Base-by-base conservation (phyloP, 1,284 basidiomycete genomes). In the Puccinia triticina region DNA sequence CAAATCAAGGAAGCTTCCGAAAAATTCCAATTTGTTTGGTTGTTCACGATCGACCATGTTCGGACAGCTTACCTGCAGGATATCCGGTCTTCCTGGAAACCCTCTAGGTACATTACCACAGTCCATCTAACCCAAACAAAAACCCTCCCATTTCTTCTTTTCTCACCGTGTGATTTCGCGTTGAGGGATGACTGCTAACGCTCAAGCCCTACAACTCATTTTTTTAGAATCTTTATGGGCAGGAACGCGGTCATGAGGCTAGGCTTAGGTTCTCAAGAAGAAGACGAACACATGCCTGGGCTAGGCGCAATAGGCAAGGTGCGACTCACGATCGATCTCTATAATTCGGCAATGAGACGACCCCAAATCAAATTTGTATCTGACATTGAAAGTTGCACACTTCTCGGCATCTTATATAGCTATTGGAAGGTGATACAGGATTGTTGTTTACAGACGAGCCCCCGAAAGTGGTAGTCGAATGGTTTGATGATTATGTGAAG, bases 11-110 rank as follows among this genome's bases (percentile, higher is more conserved):
- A 26, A 29, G 34, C 64, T 87, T 88, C 90, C 48, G 94, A 95
- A 85, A 92, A 94, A 89, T 97, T 93, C 91, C 91, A 92, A 84
- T 97, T 96, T 88, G 93, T 94, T 88, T 99, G 95, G 94, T 88
- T 98, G 46, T 97, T 99, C 87, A 92, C 93, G 85, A 93, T 98
- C 37, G 95, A 95, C 59, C 92, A 94, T 86, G 96, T 98, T 94
- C 91, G 96, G 83, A 98, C 96, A 88, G 90, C 94, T 57, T 93
- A 95, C 88, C 89, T 99, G 66, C 95, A 98, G 89, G 95, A 94
- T 84, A 94, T 98, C 66, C 91, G 96, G 84, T 92, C 91, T 84
- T 90, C 94, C 85, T 99, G 96, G 96, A 94, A 94, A 89, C 94
- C 93, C 48, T 83, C 84, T 50, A 32, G 61, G 84, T 85, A 59